phyloP scores from a whole-genome alignment of 805 yeast genomes.

The Candida dajiaensis region DNA sequence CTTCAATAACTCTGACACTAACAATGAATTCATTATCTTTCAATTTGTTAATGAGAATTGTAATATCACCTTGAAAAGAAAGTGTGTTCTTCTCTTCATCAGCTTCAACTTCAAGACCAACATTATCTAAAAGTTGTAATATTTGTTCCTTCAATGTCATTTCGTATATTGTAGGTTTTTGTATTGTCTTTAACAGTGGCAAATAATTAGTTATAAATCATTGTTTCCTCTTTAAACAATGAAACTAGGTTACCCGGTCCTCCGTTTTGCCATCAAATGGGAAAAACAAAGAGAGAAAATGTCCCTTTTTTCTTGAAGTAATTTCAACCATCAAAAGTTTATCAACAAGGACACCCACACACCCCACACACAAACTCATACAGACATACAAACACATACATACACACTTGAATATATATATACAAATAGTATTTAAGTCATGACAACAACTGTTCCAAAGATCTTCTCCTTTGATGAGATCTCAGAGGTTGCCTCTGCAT shows the following conservation, averaged over 20 bases:
- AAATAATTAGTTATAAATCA: too few relatives aligned
- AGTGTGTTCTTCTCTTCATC: background rate
- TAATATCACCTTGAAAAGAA: background rate
- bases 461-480: slow-evolving; percentile 90
- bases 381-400: too few relatives aligned
- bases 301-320: background rate
- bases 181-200: background rate
- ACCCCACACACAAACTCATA: too few relatives aligned
- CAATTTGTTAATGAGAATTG: background rate
- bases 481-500: slow-evolving; percentile 90
- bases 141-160: background rate
- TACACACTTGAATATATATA: too few relatives aligned
- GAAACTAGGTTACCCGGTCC: background rate
- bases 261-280: background rate
- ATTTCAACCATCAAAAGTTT: too few relatives aligned
- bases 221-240: too few relatives aligned
- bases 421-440: too few relatives aligned
- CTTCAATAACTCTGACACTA: background rate
- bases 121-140: background rate
- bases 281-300: background rate
- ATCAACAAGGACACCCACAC: too few relatives aligned
- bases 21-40: background rate
- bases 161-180: background rate
- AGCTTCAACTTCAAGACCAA: background rate
- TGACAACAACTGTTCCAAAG: slow-evolving; percentile 93